phyloP scores from a whole-genome alignment of 225 moss, liverwort and hornwort species.

The Physcomitrium patens region DNA sequence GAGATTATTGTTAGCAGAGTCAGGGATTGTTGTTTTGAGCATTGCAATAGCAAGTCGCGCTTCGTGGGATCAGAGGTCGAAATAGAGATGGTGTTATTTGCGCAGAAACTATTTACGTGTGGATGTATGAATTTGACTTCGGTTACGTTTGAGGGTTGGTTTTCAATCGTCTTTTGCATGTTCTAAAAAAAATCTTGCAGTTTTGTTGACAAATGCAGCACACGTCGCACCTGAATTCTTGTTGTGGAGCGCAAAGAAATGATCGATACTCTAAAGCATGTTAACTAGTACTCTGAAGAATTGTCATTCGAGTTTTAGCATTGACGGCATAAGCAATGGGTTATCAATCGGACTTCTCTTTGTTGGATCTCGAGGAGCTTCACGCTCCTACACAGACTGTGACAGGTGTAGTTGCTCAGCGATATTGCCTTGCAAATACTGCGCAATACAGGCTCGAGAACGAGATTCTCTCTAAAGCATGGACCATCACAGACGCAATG shows the following conservation, averaged over 20 bases:
- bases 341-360: constrained; percentile 29
- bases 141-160: neutral
- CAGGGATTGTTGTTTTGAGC: no score
- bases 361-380: constrained; percentile 33
- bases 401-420: constrained; percentile 25
- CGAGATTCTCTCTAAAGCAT: constrained; percentile 29
- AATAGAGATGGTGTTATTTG: no score
- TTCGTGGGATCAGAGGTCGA: no score
- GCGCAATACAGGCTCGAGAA: constrained; percentile 27
- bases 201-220: neutral
- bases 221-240: neutral
- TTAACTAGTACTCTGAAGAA: neutral
- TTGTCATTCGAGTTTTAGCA: neutral
- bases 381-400: constrained; percentile 24
- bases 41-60: no score
- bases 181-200: neutral
- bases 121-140: no score
- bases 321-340: constrained; percentile 12
- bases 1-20: no score
- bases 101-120: no score
- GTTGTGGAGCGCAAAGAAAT: neutral
- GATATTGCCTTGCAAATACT: constrained; percentile 25
- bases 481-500: constrained; percentile 25
- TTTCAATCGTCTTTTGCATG: neutral
- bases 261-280: neutral